Evolutionary conservation across 106 monocot species (phyloP).

Genomic region (Acorus calamus): DNA sequence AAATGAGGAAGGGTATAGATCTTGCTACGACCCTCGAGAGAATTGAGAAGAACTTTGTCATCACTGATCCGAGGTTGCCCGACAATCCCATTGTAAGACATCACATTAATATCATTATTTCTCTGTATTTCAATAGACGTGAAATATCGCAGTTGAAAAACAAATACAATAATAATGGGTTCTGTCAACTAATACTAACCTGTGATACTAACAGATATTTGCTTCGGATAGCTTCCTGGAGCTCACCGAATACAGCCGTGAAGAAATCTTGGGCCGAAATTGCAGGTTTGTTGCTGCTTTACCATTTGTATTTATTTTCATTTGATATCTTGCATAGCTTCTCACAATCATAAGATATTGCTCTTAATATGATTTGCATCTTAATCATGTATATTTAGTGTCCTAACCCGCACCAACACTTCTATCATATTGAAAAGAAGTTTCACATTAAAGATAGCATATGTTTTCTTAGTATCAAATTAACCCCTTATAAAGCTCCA

Average conservation of each 20-base stretch:
- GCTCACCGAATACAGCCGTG: constrained; percentile 88
- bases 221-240: constrained; percentile 95
- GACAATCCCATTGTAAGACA: constrained; percentile 97
- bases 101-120: neutral
- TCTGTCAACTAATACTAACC: neutral
- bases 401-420: too few relatives aligned
- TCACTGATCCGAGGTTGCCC: constrained; percentile 93
- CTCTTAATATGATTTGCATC: too few relatives aligned
- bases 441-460: too few relatives aligned
- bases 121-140: neutral
- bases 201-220: constrained; percentile 53
- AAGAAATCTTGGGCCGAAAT: constrained; percentile 96
- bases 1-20: constrained; percentile 98
- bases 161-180: neutral
- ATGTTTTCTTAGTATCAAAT: too few relatives aligned
- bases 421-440: too few relatives aligned
- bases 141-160: neutral
- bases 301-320: too few relatives aligned
- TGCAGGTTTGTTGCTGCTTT: constrained; percentile 51
- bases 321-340: too few relatives aligned
- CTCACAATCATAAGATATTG: too few relatives aligned
- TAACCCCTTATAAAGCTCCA: too few relatives aligned
- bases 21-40: constrained; percentile 96
- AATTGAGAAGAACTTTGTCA: constrained; percentile 99
- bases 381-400: too few relatives aligned